Evolutionary conservation across 2,329 filamentous ascomycete genomes (phyloP).

Genomic region (Aspergillus sp.): DNA sequence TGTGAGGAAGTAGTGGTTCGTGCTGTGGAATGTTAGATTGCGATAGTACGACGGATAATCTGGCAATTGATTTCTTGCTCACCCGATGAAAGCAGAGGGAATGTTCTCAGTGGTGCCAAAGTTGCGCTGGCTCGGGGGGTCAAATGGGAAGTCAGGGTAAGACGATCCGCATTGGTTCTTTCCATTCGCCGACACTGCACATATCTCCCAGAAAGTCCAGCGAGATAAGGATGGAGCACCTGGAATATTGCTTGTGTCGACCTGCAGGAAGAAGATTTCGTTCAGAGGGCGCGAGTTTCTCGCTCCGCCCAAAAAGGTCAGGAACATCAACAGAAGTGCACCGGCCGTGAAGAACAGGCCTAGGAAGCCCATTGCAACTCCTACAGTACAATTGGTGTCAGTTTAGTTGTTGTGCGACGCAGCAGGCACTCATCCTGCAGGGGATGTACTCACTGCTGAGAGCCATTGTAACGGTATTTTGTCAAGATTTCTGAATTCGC

Average conservation of each 20-base stretch:
- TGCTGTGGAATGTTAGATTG: slow-evolving; percentile 37
- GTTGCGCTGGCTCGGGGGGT: slow-evolving; percentile 56
- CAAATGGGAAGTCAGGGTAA: slow-evolving; percentile 68
- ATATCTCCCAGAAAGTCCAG: slow-evolving; percentile 92
- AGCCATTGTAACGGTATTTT: slow-evolving; percentile 22
- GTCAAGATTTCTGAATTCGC: not conserved
- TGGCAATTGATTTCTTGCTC: slow-evolving; percentile 25
- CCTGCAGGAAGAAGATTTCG: slow-evolving; percentile 82
- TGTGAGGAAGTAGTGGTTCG: slow-evolving; percentile 74
- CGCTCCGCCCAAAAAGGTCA: slow-evolving; percentile 65
- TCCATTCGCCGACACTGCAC: slow-evolving; percentile 57
- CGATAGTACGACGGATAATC: not conserved
- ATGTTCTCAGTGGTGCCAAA: slow-evolving; percentile 60
- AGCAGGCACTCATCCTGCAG: not conserved
- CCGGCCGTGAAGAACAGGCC: slow-evolving; percentile 65
- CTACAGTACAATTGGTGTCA: slow-evolving; percentile 37
- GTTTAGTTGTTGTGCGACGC: not conserved
- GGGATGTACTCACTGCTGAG: slow-evolving; percentile 35
- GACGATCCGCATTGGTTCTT: slow-evolving; percentile 66
- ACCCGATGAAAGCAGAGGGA: slow-evolving; percentile 58
- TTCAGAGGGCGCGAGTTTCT: slow-evolving; percentile 62
- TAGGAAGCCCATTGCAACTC: slow-evolving; percentile 56
- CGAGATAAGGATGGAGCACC: slow-evolving; percentile 69
- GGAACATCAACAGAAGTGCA: slow-evolving; percentile 64
- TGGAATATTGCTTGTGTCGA: slow-evolving; percentile 71